Base-by-base conservation (phyloP, 805 yeast genomes). In the Candida gorgasii region DNA sequence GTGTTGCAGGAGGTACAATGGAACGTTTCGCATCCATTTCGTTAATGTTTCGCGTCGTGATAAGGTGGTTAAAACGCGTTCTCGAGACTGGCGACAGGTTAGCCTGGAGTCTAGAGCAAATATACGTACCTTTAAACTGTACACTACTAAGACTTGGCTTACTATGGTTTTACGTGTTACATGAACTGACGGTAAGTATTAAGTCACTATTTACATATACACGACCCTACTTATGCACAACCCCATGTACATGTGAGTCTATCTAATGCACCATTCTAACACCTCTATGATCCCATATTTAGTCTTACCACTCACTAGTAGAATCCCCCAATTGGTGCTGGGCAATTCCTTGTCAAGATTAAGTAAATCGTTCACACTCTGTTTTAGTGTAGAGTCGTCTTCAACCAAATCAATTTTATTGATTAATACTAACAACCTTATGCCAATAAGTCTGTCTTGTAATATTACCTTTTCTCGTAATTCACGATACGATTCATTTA, bases 361-460 rank as follows among this genome's bases (percentile, higher is more conserved):
- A 30, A 60, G 53, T 14, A 47, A 29, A 2, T 52, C 45, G 4
- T 37, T 39, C 4, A 39, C 37, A 12, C 17, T 20, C 4, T 8
- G 14, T 26, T 32, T 34, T 4, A 44, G 5, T 13, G 19, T 14
- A 2, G 61, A 61, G 0, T 52, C 55, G 2, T 53, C 60, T 2
- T 53, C 59, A 5, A 79, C 57, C 16, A 81, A 18, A 36, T 42
- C 45, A 22, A 81, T 65, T 58, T 90, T 90, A 65, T 92, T 90
- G 39, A 89, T 70, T 46, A 84, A 63, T 0, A 90, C 69, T 24
- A 85, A 61, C n/a, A 90, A 64, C 16, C 79, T 80, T 11, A 84
- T 74, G 1, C 93, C 93, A 1, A 72, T 62, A n/a, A 89, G 65
- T 35, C 84, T 71, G 48, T 86, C 92, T 53, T 84, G 90, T 23